Conservation (phyloP, 83 land plant species). For the Picea abies region DNA sequence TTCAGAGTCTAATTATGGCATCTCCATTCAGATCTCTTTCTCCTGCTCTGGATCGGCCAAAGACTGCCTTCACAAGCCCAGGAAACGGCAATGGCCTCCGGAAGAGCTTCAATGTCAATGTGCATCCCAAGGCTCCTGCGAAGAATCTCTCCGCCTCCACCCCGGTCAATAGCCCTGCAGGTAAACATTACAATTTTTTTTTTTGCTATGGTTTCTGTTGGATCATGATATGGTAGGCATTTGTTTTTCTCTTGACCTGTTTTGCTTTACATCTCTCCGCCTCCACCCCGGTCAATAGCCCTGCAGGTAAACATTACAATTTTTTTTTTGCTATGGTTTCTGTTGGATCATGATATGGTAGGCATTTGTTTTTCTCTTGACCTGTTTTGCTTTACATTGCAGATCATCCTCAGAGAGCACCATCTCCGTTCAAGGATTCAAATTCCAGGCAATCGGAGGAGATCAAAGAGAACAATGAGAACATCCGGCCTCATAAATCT, state of each 20-base stretch:
- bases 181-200: neutral
- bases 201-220: neutral
- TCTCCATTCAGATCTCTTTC: neutral
- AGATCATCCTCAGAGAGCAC: slow-evolving; percentile 5
- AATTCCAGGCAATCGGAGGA: slow-evolving; percentile 6
- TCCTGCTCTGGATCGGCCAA: neutral
- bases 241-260: neutral
- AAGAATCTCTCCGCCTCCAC: neutral
- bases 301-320: neutral
- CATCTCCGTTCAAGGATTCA: slow-evolving; percentile 5
- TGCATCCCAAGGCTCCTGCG: neutral
- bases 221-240: neutral
- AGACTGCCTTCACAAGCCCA: too few species aligned
- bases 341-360: neutral
- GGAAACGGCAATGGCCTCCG: neutral
- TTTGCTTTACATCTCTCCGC: neutral
- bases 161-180: slow-evolving; percentile 16
- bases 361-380: neutral
- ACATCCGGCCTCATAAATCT: slow-evolving; percentile 11
- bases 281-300: slow-evolving; percentile 11
- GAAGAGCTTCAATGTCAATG: slow-evolving; percentile 14
- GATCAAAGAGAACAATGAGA: neutral
- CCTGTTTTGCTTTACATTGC: neutral
- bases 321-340: neutral
- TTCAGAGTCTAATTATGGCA: neutral